Evolutionary conservation across 371 early-diverging fungal species (phyloP).

Genomic region (Smittium culicis): DNA sequence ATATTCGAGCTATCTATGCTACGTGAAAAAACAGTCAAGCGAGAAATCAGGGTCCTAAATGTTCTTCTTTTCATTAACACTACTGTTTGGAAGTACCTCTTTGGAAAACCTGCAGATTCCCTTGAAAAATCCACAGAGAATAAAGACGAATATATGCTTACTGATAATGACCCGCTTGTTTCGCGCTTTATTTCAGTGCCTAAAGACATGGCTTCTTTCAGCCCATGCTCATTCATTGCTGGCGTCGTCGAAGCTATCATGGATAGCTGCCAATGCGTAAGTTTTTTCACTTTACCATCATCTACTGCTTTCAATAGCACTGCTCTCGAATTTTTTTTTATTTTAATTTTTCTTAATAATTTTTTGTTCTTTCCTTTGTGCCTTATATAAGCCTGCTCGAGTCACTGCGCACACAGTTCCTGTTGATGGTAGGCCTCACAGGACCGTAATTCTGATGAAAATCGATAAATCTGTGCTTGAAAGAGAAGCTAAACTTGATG

Average conservation of each 20-base stretch:
- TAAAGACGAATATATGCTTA: slow-evolving; percentile 96
- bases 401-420: slow-evolving; percentile 90
- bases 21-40: slow-evolving; percentile 70
- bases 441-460: slow-evolving; percentile 89
- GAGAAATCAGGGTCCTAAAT: slow-evolving; percentile 74
- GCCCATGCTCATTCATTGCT: slow-evolving; percentile 84
- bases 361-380: slow-evolving; percentile 5
- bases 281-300: too few species aligned
- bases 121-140: slow-evolving; percentile 84
- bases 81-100: slow-evolving; percentile 79
- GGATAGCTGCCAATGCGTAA: slow-evolving; percentile 81
- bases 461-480: slow-evolving; percentile 67
- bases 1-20: slow-evolving; percentile 68
- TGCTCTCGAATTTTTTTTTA: not conserved
- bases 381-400: slow-evolving; percentile 53
- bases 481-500: slow-evolving; percentile 35
- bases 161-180: slow-evolving; percentile 83
- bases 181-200: slow-evolving; percentile 84
- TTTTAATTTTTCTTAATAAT: not conserved
- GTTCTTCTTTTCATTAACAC: slow-evolving; percentile 82
- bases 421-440: slow-evolving; percentile 71
- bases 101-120: slow-evolving; percentile 89
- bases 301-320: not conserved
- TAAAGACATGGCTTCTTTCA: slow-evolving; percentile 75
- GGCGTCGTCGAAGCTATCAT: slow-evolving; percentile 90